phyloP scores from a whole-genome alignment of 2,329 filamentous ascomycete species.

The Claviceps humidiphila region DNA sequence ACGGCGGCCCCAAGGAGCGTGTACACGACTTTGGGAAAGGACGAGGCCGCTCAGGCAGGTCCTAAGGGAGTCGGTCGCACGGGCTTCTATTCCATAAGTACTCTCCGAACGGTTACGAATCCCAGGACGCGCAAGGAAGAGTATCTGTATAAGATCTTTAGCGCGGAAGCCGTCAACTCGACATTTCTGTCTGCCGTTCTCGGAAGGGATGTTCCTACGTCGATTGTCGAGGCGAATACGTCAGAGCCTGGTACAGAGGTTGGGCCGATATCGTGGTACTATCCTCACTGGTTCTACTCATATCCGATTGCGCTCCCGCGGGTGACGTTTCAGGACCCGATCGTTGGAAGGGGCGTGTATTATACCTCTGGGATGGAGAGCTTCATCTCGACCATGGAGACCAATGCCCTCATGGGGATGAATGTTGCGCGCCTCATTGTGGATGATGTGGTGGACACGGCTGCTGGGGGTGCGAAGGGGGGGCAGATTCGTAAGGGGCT shows the following conservation, averaged over 20 bases:
- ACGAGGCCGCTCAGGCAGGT: conserved; percentile 37
- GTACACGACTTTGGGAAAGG: conserved; percentile 64
- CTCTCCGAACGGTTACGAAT: conserved; percentile 51
- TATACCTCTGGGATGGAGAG: conserved; percentile 71
- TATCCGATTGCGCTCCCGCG: conserved; percentile 80
- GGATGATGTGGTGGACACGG: conserved; percentile 35
- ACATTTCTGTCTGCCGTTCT: conserved; percentile 41
- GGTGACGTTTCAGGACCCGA: conserved; percentile 72
- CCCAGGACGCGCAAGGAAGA: conserved; percentile 40
- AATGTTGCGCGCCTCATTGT: conserved; percentile 64
- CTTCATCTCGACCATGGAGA: conserved; percentile 97
- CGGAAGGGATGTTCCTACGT: conserved; percentile 31
- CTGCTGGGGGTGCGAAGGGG: neutral
- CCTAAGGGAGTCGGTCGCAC: conserved; percentile 53
- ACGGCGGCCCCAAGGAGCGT: conserved; percentile 56
- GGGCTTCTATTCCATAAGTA: conserved; percentile 78
- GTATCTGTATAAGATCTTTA: conserved; percentile 54
- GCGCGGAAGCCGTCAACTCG: conserved; percentile 37
- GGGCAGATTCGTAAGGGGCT: neutral
- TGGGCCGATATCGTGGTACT: conserved; percentile 58
- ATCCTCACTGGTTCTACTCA: conserved; percentile 65
- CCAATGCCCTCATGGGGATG: conserved; percentile 79
- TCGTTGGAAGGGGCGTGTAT: conserved; percentile 54
- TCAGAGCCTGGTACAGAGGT: conserved; percentile 21
- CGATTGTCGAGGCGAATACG: conserved; percentile 15